Conservation (phyloP, 148 eudicot genomes). For the Chenopodium formosanum region DNA sequence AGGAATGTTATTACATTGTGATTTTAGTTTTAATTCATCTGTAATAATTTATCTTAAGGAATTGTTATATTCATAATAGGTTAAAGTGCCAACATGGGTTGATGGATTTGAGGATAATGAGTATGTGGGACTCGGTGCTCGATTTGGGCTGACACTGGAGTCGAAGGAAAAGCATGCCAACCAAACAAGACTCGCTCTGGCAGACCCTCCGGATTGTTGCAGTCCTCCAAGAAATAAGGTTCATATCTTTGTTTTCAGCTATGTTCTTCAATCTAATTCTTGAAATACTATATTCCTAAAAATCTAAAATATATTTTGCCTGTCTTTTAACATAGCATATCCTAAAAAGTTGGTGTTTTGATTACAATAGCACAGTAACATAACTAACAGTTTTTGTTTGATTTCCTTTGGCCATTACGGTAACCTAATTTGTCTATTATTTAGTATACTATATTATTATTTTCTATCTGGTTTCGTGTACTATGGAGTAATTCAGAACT, state of each 20-base stretch:
- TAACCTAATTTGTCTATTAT: not conserved
- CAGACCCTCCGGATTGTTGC: constrained; percentile 97
- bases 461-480: not conserved
- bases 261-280: not conserved
- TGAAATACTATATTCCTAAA: not conserved
- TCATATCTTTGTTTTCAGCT: constrained; percentile 16
- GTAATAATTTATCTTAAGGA: not conserved
- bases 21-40: no score
- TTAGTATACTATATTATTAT: not conserved
- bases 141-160: constrained; percentile 95
- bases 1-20: not conserved
- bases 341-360: not conserved
- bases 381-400: not conserved
- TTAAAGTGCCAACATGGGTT: constrained; percentile 79
- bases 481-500: not conserved
- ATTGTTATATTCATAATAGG: constrained; percentile 40
- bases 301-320: not conserved
- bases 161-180: constrained; percentile 92
- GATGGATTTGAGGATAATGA: constrained; percentile 58
- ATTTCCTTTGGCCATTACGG: not conserved
- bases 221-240: constrained; percentile 82
- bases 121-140: constrained; percentile 95
- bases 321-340: not conserved
- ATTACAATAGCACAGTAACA: not conserved
- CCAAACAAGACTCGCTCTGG: constrained; percentile 64